phyloP scores from a whole-genome alignment of 1,284 basidiomycete species.

The Rhodotorula sp. region DNA sequence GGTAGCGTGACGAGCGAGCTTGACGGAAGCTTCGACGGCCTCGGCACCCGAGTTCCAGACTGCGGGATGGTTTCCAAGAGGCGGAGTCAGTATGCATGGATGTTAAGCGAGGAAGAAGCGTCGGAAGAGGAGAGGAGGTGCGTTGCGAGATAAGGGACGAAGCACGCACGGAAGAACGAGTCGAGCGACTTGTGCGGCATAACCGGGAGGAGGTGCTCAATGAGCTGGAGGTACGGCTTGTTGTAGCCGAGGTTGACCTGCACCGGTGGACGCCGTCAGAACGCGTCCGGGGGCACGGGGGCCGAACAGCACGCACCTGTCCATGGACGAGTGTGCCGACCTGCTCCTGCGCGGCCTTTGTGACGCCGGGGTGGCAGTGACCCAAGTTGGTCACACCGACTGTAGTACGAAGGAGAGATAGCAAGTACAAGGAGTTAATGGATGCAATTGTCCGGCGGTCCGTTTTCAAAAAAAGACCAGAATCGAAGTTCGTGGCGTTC shows the following conservation, averaged over 20 bases:
- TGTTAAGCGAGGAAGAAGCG: background rate
- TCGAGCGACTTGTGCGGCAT: constrained; percentile 77
- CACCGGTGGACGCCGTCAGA: background rate
- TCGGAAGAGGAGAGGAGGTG: background rate
- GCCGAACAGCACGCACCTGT: constrained; percentile 52
- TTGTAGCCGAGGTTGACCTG: constrained; percentile 78
- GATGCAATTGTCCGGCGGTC: background rate
- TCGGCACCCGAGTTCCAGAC: constrained; percentile 79
- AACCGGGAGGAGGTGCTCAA: constrained; percentile 71
- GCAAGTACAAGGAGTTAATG: background rate
- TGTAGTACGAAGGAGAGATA: background rate
- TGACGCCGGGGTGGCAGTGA: constrained; percentile 82
- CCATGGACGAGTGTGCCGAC: constrained; percentile 76
- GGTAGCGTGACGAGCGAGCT: constrained; percentile 71
- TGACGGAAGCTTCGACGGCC: constrained; percentile 78
- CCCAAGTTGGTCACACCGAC: constrained; percentile 67
- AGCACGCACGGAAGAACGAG: constrained; percentile 60
- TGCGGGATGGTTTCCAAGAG: background rate
- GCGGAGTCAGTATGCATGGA: background rate
- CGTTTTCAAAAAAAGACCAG: background rate
- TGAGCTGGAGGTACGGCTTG: constrained; percentile 71
- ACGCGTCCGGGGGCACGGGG: too few species aligned
- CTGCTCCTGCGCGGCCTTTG: constrained; percentile 80
- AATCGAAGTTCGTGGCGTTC: background rate
- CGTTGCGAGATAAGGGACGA: constrained; percentile 14